Conservation (phyloP, 2,329 filamentous ascomycete species). For the Penicillium sumatraense region DNA sequence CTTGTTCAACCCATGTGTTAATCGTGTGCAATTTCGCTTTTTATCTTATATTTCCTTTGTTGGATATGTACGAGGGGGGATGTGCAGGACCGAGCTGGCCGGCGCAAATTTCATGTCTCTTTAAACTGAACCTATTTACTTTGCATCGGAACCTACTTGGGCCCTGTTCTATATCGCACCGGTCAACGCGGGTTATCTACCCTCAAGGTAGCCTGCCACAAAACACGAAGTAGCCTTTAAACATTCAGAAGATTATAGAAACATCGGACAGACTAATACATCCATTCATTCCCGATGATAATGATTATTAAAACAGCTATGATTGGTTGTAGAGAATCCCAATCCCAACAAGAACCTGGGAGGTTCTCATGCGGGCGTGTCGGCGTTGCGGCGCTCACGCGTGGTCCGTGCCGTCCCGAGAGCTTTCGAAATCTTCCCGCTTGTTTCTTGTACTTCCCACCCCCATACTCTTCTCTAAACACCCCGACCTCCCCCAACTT, state of each 20-base stretch:
- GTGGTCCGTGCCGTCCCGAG: constrained; percentile 32
- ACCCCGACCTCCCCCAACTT: not conserved
- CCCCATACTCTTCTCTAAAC: constrained; percentile 1
- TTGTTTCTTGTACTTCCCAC: constrained; percentile 11
- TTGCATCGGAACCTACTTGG: constrained; percentile 13
- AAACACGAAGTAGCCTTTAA: not conserved
- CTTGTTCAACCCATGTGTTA: constrained; percentile 33
- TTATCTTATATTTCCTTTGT: constrained; percentile 15
- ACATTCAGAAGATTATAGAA: not conserved
- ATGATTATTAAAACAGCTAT: not conserved
- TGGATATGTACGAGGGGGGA: constrained; percentile 34
- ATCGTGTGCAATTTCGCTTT: constrained; percentile 31
- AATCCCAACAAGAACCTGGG: not conserved
- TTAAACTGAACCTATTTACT: constrained; percentile 30
- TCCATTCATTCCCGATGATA: too few species aligned
- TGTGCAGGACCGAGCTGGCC: constrained; percentile 31
- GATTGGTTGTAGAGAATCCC: not conserved
- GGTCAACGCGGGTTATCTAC: not conserved
- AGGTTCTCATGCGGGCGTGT: not conserved
- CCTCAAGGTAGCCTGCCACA: not conserved
- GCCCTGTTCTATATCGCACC: not conserved
- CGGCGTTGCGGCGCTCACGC: constrained; percentile 7
- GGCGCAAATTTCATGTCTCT: constrained; percentile 33
- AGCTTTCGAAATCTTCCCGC: constrained; percentile 33
- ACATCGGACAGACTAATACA: not conserved